A percentile compares a stretch with the other conserved stretches of the same genome.
These are phyloP conservation scores for Hirschfeldia incana DNA, from an alignment of 345 rosid genomes.

Conservation along the genomic window DNA sequence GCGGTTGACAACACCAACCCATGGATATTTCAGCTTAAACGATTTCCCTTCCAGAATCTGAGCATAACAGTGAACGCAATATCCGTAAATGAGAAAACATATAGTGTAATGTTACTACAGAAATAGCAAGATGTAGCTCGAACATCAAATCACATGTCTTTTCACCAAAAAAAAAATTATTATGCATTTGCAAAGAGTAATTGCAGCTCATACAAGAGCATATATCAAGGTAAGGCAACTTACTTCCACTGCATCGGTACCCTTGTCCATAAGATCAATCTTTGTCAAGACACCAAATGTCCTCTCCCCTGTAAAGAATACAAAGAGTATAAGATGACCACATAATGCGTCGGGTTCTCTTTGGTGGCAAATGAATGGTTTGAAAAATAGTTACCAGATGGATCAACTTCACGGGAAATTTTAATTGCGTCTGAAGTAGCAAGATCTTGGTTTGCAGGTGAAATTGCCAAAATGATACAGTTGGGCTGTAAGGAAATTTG, in stretches of 20 bases:
- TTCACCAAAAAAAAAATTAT: background rate
- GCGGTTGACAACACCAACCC: constrained; percentile 99
- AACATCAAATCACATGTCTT: constrained; percentile 18
- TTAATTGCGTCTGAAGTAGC: constrained; percentile 99
- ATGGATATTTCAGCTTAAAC: constrained; percentile 84
- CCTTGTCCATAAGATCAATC: constrained; percentile 99
- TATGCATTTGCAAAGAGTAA: background rate
- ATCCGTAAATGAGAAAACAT: constrained; percentile 14
- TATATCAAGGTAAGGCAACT: constrained; percentile 42
- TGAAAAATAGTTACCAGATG: constrained; percentile 59
- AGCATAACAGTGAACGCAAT: constrained; percentile 24
- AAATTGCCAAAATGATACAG: constrained; percentile 92
- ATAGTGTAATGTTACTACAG: background rate
- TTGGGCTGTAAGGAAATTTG: constrained; percentile 69
- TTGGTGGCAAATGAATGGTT: constrained; percentile 13
- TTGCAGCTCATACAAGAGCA: constrained; percentile 6
- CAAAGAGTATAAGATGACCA: constrained; percentile 14
- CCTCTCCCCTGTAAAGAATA: constrained; percentile 77
- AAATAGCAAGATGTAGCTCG: background rate
- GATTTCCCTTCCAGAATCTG: constrained; percentile 94
- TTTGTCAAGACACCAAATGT: constrained; percentile 97
- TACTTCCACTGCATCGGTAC: constrained; percentile 98
- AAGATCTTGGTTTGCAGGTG: constrained; percentile 99
- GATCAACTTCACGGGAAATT: constrained; percentile 98
- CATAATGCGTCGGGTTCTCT: background rate